Evolutionary conservation across 352 stramenopile genomes (phyloP).

Genomic region (Aphanomyces euteiches): DNA sequence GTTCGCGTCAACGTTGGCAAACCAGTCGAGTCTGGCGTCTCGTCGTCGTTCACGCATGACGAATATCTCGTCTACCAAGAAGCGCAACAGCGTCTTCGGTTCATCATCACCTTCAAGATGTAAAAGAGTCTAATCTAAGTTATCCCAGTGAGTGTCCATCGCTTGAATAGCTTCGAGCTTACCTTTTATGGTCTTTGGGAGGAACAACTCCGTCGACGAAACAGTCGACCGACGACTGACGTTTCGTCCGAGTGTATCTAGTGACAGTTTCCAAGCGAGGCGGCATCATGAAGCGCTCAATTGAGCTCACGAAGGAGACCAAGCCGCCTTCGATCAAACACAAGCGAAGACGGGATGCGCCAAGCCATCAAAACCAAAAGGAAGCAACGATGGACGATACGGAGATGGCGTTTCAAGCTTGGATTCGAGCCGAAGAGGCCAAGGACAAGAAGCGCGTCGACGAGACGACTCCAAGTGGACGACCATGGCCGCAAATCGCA

Average conservation of each 20-base stretch:
- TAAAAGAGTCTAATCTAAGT: constrained; percentile 19
- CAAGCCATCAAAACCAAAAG: background rate
- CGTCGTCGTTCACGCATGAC: constrained; percentile 37
- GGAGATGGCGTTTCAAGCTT: background rate
- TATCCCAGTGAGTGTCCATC: too few relatives aligned
- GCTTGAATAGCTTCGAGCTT: too few relatives aligned
- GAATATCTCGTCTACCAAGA: constrained; percentile 41
- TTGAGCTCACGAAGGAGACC: background rate
- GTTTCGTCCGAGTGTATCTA: background rate
- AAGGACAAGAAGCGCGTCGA: background rate
- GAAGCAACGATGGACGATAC: background rate
- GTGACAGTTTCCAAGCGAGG: background rate
- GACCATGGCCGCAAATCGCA: constrained; percentile 14
- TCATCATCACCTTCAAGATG: constrained; percentile 37
- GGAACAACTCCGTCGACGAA: too few relatives aligned
- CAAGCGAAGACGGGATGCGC: background rate
- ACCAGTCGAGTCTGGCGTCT: background rate
- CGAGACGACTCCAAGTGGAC: background rate
- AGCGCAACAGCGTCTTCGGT: constrained; percentile 38
- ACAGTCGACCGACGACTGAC: too few relatives aligned
- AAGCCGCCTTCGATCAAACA: background rate
- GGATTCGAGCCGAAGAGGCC: background rate
- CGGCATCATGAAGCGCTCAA: background rate
- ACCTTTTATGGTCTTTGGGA: too few relatives aligned
- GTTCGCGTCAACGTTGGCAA: constrained; percentile 1